A percentile compares a stretch with the other conserved stretches of the same genome.
phyloP scores from a whole-genome alignment of 495 filamentous ascomycete species.

The Annulohypoxylon moriforme region DNA sequence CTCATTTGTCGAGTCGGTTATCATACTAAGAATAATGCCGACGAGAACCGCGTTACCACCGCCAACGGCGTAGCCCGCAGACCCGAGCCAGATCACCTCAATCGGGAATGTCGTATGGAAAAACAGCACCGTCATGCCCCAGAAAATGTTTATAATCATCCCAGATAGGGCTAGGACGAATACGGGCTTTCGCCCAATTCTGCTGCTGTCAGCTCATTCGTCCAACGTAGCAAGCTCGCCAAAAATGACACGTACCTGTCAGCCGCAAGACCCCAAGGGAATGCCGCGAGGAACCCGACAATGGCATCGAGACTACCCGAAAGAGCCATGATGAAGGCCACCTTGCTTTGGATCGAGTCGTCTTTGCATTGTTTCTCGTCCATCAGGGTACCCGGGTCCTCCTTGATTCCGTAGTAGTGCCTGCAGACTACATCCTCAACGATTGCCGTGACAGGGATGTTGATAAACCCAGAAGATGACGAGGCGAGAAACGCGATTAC shows the following conservation, averaged over 20 bases:
- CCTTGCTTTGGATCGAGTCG: constrained; percentile 47
- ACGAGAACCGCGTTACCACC: constrained; percentile 64
- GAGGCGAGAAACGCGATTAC: constrained; percentile 30
- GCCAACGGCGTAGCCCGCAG: constrained; percentile 62
- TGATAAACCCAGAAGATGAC: constrained; percentile 23
- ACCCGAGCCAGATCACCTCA: constrained; percentile 64
- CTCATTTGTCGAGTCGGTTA: constrained; percentile 67
- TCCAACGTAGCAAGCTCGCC: constrained; percentile 20
- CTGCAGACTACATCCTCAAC: constrained; percentile 51
- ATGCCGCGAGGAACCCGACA: constrained; percentile 37
- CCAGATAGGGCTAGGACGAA: constrained; percentile 52
- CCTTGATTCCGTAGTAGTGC: constrained; percentile 42
- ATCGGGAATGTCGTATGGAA: constrained; percentile 59
- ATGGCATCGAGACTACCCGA: constrained; percentile 33
- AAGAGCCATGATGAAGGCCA: constrained; percentile 50
- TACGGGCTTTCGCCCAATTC: constrained; percentile 58
- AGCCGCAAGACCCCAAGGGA: constrained; percentile 46
- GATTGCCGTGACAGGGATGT: constrained; percentile 38
- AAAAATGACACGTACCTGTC: constrained; percentile 37
- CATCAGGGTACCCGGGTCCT: constrained; percentile 34
- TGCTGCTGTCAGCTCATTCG: constrained; percentile 54
- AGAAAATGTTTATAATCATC: constrained; percentile 48
- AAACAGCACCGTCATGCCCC: constrained; percentile 51
- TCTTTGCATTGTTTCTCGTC: constrained; percentile 53
- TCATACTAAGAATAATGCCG: constrained; percentile 66